Percentiles rank a stretch among this genome's conserved stretches.
These are phyloP conservation scores for Sporothrix dimorphospora DNA, from an alignment of 2,329 filamentous ascomycete genomes.

Conservation along the genomic window DNA sequence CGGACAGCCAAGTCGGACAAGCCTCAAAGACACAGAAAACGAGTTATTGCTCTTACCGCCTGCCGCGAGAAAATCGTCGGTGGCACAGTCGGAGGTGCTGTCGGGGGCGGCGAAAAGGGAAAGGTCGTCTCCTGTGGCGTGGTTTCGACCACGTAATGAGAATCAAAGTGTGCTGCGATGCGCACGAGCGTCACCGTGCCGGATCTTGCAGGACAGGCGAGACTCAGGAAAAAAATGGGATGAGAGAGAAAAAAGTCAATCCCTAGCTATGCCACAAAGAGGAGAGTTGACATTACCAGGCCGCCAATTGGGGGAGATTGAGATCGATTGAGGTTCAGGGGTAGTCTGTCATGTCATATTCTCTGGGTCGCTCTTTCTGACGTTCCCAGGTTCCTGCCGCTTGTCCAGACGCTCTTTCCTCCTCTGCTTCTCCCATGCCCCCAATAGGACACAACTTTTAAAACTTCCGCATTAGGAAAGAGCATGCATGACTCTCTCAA, in stretches of 20 bases:
- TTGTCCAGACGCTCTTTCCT: background rate
- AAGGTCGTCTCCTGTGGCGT: background rate
- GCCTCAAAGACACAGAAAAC: too few species aligned
- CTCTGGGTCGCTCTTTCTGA: background rate
- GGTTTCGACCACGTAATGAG: conserved; percentile 23
- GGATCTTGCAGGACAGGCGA: background rate
- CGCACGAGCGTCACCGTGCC: background rate
- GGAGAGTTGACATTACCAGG: background rate
- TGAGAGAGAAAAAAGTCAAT: background rate
- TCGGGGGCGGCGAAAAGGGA: background rate
- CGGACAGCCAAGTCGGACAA: background rate
- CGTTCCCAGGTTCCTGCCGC: background rate
- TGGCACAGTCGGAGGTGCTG: background rate
- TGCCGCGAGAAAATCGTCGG: background rate
- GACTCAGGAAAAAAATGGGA: background rate
- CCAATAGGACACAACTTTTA: background rate
- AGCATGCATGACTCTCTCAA: conserved; percentile 11
- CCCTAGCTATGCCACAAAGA: background rate
- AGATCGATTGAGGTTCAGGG: background rate
- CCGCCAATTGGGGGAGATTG: background rate
- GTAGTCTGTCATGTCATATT: background rate
- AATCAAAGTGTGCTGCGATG: background rate
- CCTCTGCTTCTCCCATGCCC: background rate
- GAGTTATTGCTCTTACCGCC: background rate
- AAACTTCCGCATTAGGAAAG: conserved; percentile 7